A percentile compares a stretch with the other conserved stretches of the same genome.
phyloP scores from a whole-genome alignment of 495 filamentous ascomycete genomes.

The Neurospora pannonica region DNA sequence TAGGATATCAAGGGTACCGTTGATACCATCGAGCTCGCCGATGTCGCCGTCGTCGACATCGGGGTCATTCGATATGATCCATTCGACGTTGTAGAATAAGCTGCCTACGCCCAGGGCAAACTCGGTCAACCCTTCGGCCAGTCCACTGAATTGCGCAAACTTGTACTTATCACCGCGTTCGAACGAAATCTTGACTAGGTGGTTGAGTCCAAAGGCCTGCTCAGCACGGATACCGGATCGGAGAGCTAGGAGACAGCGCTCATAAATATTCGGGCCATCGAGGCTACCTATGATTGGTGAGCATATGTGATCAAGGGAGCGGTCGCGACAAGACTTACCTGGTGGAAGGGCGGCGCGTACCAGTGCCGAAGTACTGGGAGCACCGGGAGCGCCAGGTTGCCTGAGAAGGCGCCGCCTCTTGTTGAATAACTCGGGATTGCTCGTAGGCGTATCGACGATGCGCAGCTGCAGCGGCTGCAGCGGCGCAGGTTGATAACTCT shows the following conservation, averaged over 20 bases:
- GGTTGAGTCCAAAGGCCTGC: conserved; percentile 79
- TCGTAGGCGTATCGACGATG: conserved; percentile 60
- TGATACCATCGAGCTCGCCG: conserved; percentile 59
- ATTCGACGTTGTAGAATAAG: conserved; percentile 73
- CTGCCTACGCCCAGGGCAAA: conserved; percentile 65
- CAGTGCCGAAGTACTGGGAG: conserved; percentile 15
- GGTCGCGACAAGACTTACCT: conserved; percentile 9
- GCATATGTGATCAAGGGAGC: neutral
- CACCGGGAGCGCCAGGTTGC: conserved; percentile 13
- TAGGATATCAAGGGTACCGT: conserved; percentile 67
- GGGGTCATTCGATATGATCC: conserved; percentile 63
- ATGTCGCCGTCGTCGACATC: conserved; percentile 40
- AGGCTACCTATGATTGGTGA: conserved; percentile 41
- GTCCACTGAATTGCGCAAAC: conserved; percentile 81
- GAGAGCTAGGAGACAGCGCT: conserved; percentile 69
- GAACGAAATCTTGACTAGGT: conserved; percentile 90
- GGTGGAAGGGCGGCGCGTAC: conserved; percentile 14
- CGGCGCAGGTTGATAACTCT: conserved; percentile 50
- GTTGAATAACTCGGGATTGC: conserved; percentile 53
- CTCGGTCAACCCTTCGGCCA: conserved; percentile 81
- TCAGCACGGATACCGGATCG: conserved; percentile 72
- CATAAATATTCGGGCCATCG: conserved; percentile 78
- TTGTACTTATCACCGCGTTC: conserved; percentile 92
- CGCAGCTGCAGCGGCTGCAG: conserved; percentile 49
- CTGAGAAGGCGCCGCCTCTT: conserved; percentile 30